Base-by-base conservation (phyloP, 139 green algal genomes). In the Tetradesmus obliquus region DNA sequence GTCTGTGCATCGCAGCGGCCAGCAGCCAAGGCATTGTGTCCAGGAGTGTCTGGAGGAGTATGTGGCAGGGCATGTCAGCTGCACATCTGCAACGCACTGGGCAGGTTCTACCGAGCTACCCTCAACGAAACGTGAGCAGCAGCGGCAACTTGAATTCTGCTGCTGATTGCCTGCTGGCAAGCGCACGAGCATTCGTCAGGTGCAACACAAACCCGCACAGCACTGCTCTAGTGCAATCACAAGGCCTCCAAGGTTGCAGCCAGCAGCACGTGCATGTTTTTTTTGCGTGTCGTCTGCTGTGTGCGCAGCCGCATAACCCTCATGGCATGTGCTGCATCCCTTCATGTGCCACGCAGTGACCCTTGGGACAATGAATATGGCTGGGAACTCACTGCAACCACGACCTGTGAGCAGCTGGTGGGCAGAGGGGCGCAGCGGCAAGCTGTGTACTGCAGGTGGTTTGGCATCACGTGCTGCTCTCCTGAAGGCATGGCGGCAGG, bases 391-490 rank as follows among this genome's bases (percentile, higher is more conserved):
- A 90, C 83, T 3, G 5, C 51, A n/a, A 86, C 22, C 13, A 20
- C 55, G 6, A 24, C 66, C 5, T 89, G 90, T 19, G 20, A 32
- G 12, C 53, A 66, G 60, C 81, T 92, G 7, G 81, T 92, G 5
- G 13, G 32, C 2, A 15, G 45, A 22, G 82, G 51, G 10, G 22
- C 22, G 5, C 84, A 24, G 84, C 84, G n/a, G 71, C 86, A 32
- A 32, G 72, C 86, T 5, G 69, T 69, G 5, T 92, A 92, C 83
- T 92, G 90, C 83, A 55, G 17, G 1, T 92, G 90, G 90, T 79
- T 19, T 72, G 90, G 90, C 24, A 80, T 92, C n/a, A 76, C 2
- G 3, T 92, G 90, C 83, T 92, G 90, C 83, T 66, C 19, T 1
- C 24, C 69, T 10, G 53, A 15, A 24, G 24, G 2, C 3, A n/a